Evolutionary conservation across 1,284 basidiomycete species (phyloP), one percentile per base, ranked within the genome.

Genomic region (Porogramme epimiltina): DNA sequence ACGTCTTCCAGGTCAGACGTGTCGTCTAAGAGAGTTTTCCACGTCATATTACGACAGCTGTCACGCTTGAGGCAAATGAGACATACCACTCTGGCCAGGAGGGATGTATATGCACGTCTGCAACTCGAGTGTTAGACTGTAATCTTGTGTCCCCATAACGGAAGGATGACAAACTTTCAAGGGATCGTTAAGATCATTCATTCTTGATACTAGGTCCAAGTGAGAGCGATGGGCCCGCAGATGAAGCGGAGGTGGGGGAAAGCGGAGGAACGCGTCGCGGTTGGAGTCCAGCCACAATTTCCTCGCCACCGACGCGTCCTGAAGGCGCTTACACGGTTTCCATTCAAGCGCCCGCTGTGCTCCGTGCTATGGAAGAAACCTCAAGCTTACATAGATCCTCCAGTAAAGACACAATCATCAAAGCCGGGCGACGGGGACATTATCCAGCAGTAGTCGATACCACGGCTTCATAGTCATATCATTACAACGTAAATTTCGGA

Each of bases 91-190:
- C 38, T 49, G 51, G 16, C 56, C 52, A 5, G 63, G 64, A 22
- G 68, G 60, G 20, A 70, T 59, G 49, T 65, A 70, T 20, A 67
- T 41, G 45, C 65, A 62, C 2, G 65, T 57, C 66, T 68, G 28
- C n/a, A n/a, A n/a, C n/a, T 13, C 13, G 8, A 13, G 23, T 26
- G 19, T 24, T 37, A 23, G 13, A 19, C 26, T 3, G 24, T 20
- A 16, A 13, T 6, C 22, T 3, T 11, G 11, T 3, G 15, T 33
- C 20, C 8, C 24, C 19, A 10, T 5, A 2, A 24, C 18, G 16
- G 43, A 36, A 3, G 18, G 16, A 3, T 23, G 15, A 62, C 62
- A 42, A 15, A 62, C 62, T 45, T 62, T 59, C 3, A 59, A 47
- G 3, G 55, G 52, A 26, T 64, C 61, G 8, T 64, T 55, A 3